Conservation (phyloP, 1,139 yeast genomes). For the Candida pseudoviswanathii region DNA sequence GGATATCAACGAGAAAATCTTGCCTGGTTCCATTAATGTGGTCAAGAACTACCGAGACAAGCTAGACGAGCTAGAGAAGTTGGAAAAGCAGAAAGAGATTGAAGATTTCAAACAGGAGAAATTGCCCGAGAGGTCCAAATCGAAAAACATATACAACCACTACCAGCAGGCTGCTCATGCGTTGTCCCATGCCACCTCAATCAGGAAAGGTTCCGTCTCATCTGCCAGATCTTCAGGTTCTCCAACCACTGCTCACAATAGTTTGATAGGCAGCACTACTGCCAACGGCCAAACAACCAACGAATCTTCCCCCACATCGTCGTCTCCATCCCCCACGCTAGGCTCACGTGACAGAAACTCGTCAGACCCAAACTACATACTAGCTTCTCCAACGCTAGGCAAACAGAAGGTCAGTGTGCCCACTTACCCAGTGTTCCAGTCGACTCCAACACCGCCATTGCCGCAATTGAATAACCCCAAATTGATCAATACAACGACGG, state of each 20-base stretch:
- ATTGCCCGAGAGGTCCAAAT: slow-evolving; percentile 19
- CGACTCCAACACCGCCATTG: slow-evolving; percentile 4
- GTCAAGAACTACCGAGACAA: slow-evolving; percentile 17
- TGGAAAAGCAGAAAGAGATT: slow-evolving; percentile 12
- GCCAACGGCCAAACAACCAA: slow-evolving; percentile 1
- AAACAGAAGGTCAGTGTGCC: neutral
- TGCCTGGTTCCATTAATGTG: slow-evolving; percentile 29
- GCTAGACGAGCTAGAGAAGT: slow-evolving; percentile 14
- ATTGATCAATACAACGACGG: slow-evolving; percentile 9
- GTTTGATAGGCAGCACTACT: slow-evolving; percentile 5
- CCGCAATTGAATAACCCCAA: slow-evolving; percentile 7
- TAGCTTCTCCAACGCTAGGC: neutral
- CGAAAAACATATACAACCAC: slow-evolving; percentile 23
- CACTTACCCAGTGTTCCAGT: neutral
- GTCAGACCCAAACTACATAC: slow-evolving; percentile 1
- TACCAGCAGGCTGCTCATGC: slow-evolving; percentile 21
- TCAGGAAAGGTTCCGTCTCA: slow-evolving; percentile 1
- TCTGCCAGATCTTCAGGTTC: neutral
- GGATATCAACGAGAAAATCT: slow-evolving; percentile 27
- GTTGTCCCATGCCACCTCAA: neutral
- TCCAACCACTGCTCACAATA: slow-evolving; percentile 6
- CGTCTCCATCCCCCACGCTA: neutral
- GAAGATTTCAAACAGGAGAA: slow-evolving; percentile 7
- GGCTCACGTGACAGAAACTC: neutral
- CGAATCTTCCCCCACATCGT: slow-evolving; percentile 2